Evolutionary conservation across 2,329 filamentous ascomycete species (phyloP), one percentile per base, ranked within the genome.

Genomic region (Raffaelea albimanens): DNA sequence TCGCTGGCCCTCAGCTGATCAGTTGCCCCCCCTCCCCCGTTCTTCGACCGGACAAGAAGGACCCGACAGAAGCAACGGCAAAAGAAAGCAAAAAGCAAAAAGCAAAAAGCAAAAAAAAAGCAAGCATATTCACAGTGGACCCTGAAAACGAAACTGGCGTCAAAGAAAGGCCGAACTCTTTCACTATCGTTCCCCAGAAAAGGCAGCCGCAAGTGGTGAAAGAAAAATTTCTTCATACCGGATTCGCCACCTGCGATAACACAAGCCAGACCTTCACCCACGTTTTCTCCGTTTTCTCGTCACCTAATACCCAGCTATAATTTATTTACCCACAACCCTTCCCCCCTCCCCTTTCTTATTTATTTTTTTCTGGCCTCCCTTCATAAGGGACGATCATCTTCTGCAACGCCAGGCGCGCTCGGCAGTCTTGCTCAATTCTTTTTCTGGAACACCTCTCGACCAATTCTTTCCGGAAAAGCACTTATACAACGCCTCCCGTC

Each of bases 211-310:
- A 7, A 38, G 34, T n/a, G 13, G 13, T 38, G 34, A 29, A 38
- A 23, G 34, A 40, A 45, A 45, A 45, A 25, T 29, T 45, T 45
- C 44, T 45, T 40, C 21, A 29, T 20, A 34, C 14, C 23, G n/a
- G n/a, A 45, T 45, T 45, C 18, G 44, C 44, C 44, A 45, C 44
- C 36, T 40, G 36, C 44, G 34, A 38, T 38, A 45, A 40, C 44
- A 40, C 41, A n/a, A 31, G 23, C 16, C n/a, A 31, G 29, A 25
- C 41, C 25, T 5, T 34, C 25, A 43, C 23, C 25, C 16, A 23
- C 18, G 39, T 41, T 41, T 41, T 19, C 10, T 18, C 40, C 3
- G 20, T n/a, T n/a, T n/a, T 29, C 25, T 29, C 25, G 25, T 29
- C 25, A 29, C 25, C 25, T 29, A 29, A 29, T 29, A 29, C 25